Base-by-base conservation (phyloP, 2,329 filamentous ascomycete species). In the Alternaria alternata region DNA sequence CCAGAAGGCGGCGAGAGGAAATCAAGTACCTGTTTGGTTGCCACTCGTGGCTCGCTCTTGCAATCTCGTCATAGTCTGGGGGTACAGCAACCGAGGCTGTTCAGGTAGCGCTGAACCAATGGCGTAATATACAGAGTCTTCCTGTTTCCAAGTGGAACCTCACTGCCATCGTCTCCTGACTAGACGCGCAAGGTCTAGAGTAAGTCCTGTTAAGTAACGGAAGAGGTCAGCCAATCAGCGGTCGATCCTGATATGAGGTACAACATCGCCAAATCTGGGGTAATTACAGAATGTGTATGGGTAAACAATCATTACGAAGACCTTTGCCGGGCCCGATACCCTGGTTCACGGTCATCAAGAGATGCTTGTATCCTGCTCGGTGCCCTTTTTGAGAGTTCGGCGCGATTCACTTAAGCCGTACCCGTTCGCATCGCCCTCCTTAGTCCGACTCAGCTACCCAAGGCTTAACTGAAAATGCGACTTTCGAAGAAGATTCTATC, bases 181-280 rank as follows among this genome's bases (percentile, higher is more conserved):
- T n/a, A 48, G 46, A 22, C 12, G 46, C 18, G 46, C 4, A 2
- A 5, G 7, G n/a, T 47, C 44, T 47, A 47, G 28, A 47, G 44
- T 22, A 30, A 30, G 9, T 46, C 5, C 8, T 5, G 16, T 9
- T 11, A 14, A 47, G 43, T 1, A 8, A 34, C 28, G 26, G 44
- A 16, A 32, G 3, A 9, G 5, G 11, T 47, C 30, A 24, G 46
- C 66, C 64, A 67, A 68, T 67, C 34, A 62, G 24, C 44, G 26
- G 36, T 34, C 1, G 26, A 41, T 53, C 39, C 57, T 51, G 41
- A 63, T 43, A 65, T 65, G 60, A 62, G 61, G 58, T 62, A 36
- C 28, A 28, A 46, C 51, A 46, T 48, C 42, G 14, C 51, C 46
- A 49, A 58, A 63, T 65, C 62, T 53, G 55, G 62, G 58, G 56